Conservation (phyloP, 1,284 basidiomycete species). For the Cystobasidiaceae sp. region DNA sequence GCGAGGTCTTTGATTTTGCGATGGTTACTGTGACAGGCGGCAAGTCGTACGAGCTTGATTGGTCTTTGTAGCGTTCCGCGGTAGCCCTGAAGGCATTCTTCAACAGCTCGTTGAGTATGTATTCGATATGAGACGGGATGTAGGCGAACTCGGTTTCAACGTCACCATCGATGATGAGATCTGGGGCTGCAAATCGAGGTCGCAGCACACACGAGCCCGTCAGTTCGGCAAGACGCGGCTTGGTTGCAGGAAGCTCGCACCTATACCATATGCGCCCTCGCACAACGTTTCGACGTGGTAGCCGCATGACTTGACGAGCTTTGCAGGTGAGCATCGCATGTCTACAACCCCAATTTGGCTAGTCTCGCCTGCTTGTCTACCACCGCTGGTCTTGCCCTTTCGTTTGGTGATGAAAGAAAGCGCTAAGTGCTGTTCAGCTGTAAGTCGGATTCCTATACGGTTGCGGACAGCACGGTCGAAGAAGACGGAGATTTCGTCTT, state of each 20-base stretch:
- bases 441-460: constrained; percentile 78
- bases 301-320: constrained; percentile 13
- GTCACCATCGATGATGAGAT: constrained; percentile 38
- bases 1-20: constrained; percentile 10
- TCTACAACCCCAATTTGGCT: constrained; percentile 25
- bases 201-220: background rate
- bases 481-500: constrained; percentile 68
- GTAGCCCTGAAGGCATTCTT: constrained; percentile 70
- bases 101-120: constrained; percentile 58
- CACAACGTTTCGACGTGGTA: constrained; percentile 27
- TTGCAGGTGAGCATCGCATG: background rate
- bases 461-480: constrained; percentile 78
- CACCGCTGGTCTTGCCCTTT: constrained; percentile 3
- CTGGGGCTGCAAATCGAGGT: constrained; percentile 5
- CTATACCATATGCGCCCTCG: constrained; percentile 21
- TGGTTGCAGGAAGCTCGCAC: background rate
- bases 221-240: background rate
- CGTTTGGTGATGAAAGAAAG: constrained; percentile 13
- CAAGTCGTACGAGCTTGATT: constrained; percentile 70
- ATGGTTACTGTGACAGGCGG: constrained; percentile 59
- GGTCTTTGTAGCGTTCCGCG: constrained; percentile 59
- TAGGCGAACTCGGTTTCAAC: constrained; percentile 55
- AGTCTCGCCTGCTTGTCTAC: background rate
- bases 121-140: constrained; percentile 81
- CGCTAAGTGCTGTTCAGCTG: constrained; percentile 87